Conservation (phyloP, 2,329 filamentous ascomycete species). For the Pseudophaeomoniella oleicola region DNA sequence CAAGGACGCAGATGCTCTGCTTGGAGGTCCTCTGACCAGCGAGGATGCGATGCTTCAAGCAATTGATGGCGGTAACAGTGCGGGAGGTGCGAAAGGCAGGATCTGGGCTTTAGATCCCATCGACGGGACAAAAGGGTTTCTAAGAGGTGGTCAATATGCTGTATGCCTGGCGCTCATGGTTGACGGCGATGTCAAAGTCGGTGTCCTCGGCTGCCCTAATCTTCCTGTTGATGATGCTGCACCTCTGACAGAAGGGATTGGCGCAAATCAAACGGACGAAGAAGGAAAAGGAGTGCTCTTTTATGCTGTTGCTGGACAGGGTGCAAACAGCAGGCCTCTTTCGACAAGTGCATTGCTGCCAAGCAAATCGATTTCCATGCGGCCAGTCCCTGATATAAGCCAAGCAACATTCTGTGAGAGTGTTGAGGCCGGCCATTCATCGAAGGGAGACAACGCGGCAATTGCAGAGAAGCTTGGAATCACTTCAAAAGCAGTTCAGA, state of each 20-base stretch:
- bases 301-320: constrained; percentile 64
- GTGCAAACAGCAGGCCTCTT: constrained; percentile 68
- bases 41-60: constrained; percentile 51
- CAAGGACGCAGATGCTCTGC: constrained; percentile 45
- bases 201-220: constrained; percentile 90
- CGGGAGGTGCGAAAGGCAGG: constrained; percentile 57
- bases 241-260: constrained; percentile 56
- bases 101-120: constrained; percentile 98
- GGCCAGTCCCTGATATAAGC: constrained; percentile 54
- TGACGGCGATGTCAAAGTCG: constrained; percentile 85
- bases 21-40: constrained; percentile 54
- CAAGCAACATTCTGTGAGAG: constrained; percentile 91
- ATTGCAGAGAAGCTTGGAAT: constrained; percentile 80
- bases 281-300: constrained; percentile 76
- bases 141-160: constrained; percentile 91
- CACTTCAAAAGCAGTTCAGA: constrained; percentile 73
- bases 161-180: constrained; percentile 87
- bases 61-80: constrained; percentile 54
- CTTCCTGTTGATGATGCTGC: constrained; percentile 72
- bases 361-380: constrained; percentile 64
- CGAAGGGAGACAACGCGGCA: constrained; percentile 71
- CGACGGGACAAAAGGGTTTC: constrained; percentile 93
- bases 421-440: constrained; percentile 84
- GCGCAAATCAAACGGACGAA: constrained; percentile 57
- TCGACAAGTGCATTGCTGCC: constrained; percentile 27